These are phyloP conservation scores for Fistulifera pelliculosa DNA, from an alignment of 108 stramenopile species.

Conservation along the genomic window DNA sequence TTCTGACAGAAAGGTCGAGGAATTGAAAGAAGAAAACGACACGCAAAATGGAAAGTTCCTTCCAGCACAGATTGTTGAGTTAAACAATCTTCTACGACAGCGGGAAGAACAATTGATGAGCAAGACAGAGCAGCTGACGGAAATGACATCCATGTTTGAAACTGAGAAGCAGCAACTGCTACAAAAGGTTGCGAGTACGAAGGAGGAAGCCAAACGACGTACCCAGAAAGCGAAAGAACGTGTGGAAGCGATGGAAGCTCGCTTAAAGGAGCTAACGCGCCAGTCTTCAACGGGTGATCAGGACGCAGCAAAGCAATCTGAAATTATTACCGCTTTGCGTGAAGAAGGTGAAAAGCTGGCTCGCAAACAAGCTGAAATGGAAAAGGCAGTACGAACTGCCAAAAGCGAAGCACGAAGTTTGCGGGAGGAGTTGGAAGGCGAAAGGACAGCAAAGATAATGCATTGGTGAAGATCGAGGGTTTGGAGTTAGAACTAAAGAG, in stretches of 20 bases:
- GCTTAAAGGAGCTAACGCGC: slow-evolving; percentile 3
- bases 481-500: slow-evolving; percentile 48
- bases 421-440: slow-evolving; percentile 32
- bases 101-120: slow-evolving; percentile 61
- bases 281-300: slow-evolving; percentile 2
- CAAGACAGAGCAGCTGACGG: slow-evolving; percentile 55
- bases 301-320: slow-evolving; percentile 30
- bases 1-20: too few species aligned
- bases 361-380: slow-evolving; percentile 66
- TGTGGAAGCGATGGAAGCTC: slow-evolving; percentile 54
- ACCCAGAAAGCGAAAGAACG: slow-evolving; percentile 58
- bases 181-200: slow-evolving; percentile 46
- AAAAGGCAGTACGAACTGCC: slow-evolving; percentile 60
- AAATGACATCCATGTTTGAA: slow-evolving; percentile 41
- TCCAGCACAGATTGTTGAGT: slow-evolving; percentile 9
- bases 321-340: slow-evolving; percentile 50
- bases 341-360: slow-evolving; percentile 69
- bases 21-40: not conserved
- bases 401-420: slow-evolving; percentile 49
- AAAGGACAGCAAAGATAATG: slow-evolving; percentile 27
- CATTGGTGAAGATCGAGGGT: slow-evolving; percentile 30
- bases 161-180: slow-evolving; percentile 39
- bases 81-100: slow-evolving; percentile 14
- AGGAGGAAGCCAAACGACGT: slow-evolving; percentile 74
- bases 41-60: slow-evolving; percentile 1